phyloP scores from a whole-genome alignment of 2,329 filamentous ascomycete species.

The Epichloe amarillans region DNA sequence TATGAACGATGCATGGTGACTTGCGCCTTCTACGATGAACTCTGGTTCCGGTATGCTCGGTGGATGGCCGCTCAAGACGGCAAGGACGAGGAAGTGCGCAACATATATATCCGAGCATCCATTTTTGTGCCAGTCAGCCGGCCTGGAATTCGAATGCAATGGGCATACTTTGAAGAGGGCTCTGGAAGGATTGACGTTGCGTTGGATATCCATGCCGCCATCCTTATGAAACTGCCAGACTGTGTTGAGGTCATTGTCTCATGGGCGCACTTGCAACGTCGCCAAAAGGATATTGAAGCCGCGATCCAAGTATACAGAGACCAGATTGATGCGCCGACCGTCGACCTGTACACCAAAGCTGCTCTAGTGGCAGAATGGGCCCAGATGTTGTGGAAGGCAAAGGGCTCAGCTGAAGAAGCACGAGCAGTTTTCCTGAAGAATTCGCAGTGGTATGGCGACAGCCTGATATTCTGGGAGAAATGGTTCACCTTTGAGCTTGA shows the following conservation, averaged over 20 bases:
- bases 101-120: slow-evolving; percentile 80
- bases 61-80: slow-evolving; percentile 77
- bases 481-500: slow-evolving; percentile 83
- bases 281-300: slow-evolving; percentile 70
- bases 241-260: slow-evolving; percentile 81
- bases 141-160: slow-evolving; percentile 74
- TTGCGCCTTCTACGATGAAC: slow-evolving; percentile 90
- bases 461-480: slow-evolving; percentile 76
- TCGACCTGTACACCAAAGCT: slow-evolving; percentile 70
- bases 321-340: slow-evolving; percentile 60
- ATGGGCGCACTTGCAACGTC: slow-evolving; percentile 72
- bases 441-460: slow-evolving; percentile 71
- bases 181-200: slow-evolving; percentile 63
- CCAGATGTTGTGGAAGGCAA: slow-evolving; percentile 72
- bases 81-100: slow-evolving; percentile 81
- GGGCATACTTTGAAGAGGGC: slow-evolving; percentile 90
- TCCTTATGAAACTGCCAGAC: slow-evolving; percentile 63
- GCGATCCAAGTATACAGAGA: slow-evolving; percentile 73
- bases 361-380: slow-evolving; percentile 84
- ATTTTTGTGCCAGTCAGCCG: slow-evolving; percentile 82
- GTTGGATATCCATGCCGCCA: slow-evolving; percentile 69
- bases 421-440: slow-evolving; percentile 75
- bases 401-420: slow-evolving; percentile 67
- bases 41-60: slow-evolving; percentile 92
- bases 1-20: slow-evolving; percentile 92